These are phyloP conservation scores for Sergeia podlipaevii DNA, from an alignment of 208 protist genomes.

Conservation along the genomic window DNA sequence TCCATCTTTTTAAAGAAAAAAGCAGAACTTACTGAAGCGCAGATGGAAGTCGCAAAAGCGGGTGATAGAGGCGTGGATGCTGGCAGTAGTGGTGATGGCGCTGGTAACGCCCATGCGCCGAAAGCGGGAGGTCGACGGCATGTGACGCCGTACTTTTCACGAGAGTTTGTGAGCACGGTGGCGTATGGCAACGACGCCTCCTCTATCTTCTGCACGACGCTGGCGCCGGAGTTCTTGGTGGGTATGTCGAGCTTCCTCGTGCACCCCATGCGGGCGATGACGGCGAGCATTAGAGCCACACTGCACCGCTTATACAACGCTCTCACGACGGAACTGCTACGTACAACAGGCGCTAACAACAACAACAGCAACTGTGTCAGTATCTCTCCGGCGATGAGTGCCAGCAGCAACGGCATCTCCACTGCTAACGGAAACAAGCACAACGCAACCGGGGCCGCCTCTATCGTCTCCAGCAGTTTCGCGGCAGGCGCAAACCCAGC, in stretches of 20 bases:
- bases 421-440: background rate
- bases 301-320: slow-evolving; percentile 51
- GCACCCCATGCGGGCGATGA: slow-evolving; percentile 36
- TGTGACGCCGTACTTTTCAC: slow-evolving; percentile 42
- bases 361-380: background rate
- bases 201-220: slow-evolving; percentile 35
- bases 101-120: background rate
- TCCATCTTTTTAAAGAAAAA: slow-evolving; percentile 64
- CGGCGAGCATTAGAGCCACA: slow-evolving; percentile 38
- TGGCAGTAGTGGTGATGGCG: slow-evolving; percentile 6
- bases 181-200: slow-evolving; percentile 24
- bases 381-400: too few relatives aligned
- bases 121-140: slow-evolving; percentile 17
- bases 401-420: slow-evolving; percentile 6
- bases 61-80: slow-evolving; percentile 1
- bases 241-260: slow-evolving; percentile 43
- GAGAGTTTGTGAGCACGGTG: slow-evolving; percentile 52
- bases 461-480: too few relatives aligned
- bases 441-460: background rate
- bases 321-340: slow-evolving; percentile 34
- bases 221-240: slow-evolving; percentile 55
- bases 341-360: background rate
- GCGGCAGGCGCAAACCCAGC: too few relatives aligned
- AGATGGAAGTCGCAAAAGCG: slow-evolving; percentile 15
- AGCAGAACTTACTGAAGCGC: slow-evolving; percentile 31